These are phyloP conservation scores for Trichosanthes truncata DNA, from an alignment of 306 rosid genomes.

Conservation along the genomic window DNA sequence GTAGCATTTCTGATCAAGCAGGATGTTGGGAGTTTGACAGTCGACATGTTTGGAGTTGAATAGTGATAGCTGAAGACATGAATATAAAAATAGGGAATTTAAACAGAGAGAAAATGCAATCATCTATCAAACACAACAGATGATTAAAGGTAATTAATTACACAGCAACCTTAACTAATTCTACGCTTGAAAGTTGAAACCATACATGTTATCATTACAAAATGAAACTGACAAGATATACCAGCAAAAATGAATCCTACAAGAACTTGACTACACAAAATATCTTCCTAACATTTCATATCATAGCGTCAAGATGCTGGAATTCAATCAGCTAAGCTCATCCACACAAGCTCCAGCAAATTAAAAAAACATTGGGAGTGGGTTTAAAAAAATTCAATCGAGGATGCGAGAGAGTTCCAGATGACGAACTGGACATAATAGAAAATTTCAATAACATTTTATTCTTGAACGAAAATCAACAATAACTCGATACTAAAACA, in stretches of 20 bases:
- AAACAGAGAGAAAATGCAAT: background rate
- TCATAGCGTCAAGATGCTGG: background rate
- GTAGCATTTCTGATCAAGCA: slow-evolving; percentile 17
- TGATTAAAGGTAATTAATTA: background rate
- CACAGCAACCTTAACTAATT: background rate
- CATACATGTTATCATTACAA: background rate
- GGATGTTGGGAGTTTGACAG: slow-evolving; percentile 24
- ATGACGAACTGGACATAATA: background rate
- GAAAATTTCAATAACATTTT: background rate
- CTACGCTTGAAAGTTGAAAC: background rate
- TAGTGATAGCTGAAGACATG: slow-evolving; percentile 20
- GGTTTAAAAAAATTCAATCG: background rate
- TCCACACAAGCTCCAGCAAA: background rate
- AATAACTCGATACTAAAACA: background rate
- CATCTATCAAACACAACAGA: background rate
- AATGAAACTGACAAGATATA: background rate
- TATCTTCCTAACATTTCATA: background rate
- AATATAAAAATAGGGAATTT: background rate
- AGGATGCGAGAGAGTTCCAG: background rate
- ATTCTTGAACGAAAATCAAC: background rate
- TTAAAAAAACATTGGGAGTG: background rate
- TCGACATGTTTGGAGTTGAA: slow-evolving; percentile 27
- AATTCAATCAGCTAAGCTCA: background rate
- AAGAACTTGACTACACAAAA: background rate
- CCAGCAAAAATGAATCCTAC: background rate